Conservation (phyloP, 2,329 filamentous ascomycete species). For the Westerdykella sp. region DNA sequence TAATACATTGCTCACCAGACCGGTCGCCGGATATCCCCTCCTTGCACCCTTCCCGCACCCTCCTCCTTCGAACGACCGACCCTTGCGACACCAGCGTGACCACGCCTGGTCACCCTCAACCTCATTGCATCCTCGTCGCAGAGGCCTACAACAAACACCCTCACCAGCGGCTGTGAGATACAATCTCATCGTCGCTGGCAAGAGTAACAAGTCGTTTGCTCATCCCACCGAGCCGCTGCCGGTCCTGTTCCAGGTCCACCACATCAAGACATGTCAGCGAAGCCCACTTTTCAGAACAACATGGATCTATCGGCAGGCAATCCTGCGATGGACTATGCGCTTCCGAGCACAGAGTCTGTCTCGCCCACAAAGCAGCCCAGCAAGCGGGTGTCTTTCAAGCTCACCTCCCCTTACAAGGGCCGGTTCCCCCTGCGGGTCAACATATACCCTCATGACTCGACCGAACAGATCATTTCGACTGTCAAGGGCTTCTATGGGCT, state of each 20-base stretch:
- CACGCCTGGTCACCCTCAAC: conserved; percentile 17
- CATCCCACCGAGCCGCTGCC: conserved; percentile 8
- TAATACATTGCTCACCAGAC: conserved; percentile 7
- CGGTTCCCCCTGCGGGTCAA: conserved; percentile 80
- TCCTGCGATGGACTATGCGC: conserved; percentile 28
- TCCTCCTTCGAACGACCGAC: conserved; percentile 22
- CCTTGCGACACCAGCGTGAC: conserved; percentile 39
- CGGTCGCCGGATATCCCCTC: conserved; percentile 15
- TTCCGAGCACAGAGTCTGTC: conserved; percentile 34
- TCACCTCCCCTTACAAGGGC: conserved; percentile 64
- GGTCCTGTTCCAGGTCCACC: conserved; percentile 16
- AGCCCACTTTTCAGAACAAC: conserved; percentile 17
- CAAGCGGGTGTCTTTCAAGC: conserved; percentile 75
- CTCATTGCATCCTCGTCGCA: conserved; percentile 15
- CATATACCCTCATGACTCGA: conserved; percentile 92
- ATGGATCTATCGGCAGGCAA: conserved; percentile 25
- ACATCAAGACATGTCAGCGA: too few species aligned
- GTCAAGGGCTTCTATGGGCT: conserved; percentile 99
- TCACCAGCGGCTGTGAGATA: too few species aligned
- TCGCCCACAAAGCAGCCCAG: conserved; percentile 37
- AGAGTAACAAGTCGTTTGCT: too few species aligned
- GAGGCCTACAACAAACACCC: conserved; percentile 7
- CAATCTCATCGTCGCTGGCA: too few species aligned
- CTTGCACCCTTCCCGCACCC: conserved; percentile 24
- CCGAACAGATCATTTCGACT: conserved; percentile 94